phyloP scores from a whole-genome alignment of 495 filamentous ascomycete genomes.

The Neurospora cerealis region DNA sequence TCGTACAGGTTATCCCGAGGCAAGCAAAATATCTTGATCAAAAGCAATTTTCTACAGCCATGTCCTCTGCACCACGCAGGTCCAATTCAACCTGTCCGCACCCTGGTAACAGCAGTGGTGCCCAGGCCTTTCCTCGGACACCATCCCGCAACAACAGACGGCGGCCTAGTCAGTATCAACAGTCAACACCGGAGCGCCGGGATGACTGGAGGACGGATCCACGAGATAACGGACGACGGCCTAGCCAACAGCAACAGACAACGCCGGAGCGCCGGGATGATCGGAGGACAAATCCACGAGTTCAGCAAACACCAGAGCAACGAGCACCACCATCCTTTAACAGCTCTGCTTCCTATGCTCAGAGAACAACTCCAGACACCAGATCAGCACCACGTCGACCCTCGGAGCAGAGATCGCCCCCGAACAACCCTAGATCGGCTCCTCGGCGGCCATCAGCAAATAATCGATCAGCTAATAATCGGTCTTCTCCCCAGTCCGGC shows the following conservation, averaged over 20 bases:
- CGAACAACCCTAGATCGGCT: background rate
- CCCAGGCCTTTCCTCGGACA: conserved; percentile 8
- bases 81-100: conserved; percentile 17
- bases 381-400: background rate
- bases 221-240: background rate
- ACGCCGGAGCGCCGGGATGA: background rate
- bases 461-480: background rate
- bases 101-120: conserved; percentile 1
- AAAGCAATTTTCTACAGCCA: background rate
- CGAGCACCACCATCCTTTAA: background rate
- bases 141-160: background rate
- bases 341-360: background rate
- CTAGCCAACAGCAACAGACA: background rate
- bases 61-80: conserved; percentile 10
- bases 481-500: background rate
- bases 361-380: background rate
- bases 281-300: background rate
- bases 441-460: background rate
- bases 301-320: background rate
- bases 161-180: background rate
- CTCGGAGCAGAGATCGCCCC: background rate
- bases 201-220: background rate
- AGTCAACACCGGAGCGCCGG: background rate
- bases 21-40: background rate
- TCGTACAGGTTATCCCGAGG: background rate